phyloP scores from a whole-genome alignment of 768 basidiomycete genomes.

The Arthromyces matolae region DNA sequence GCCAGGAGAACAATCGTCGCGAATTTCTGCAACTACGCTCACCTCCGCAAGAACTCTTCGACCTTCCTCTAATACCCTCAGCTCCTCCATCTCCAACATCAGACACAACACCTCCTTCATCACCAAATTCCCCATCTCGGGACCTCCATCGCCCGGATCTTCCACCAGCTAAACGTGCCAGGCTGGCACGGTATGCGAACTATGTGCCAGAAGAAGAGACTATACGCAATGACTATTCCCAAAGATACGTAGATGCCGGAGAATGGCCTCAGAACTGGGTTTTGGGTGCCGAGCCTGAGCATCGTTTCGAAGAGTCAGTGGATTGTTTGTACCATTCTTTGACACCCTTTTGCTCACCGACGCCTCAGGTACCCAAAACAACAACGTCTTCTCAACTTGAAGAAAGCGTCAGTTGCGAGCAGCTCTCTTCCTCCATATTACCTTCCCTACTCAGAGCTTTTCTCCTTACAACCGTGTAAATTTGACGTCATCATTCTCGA shows the following conservation, averaged over 20 bases:
- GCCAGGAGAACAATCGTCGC: constrained; percentile 55
- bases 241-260: constrained; percentile 85
- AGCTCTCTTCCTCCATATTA: constrained; percentile 73
- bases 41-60: constrained; percentile 52
- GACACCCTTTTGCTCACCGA: too few species aligned
- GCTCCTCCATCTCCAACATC: constrained; percentile 51
- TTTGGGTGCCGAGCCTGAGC: constrained; percentile 81
- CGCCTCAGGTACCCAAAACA: constrained; percentile 97
- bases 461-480: constrained; percentile 57
- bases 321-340: background rate
- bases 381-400: constrained; percentile 76
- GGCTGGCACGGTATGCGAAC: constrained; percentile 67
- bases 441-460: constrained; percentile 57
- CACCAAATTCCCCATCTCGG: constrained; percentile 35
- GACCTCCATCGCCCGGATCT: constrained; percentile 36
- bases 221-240: constrained; percentile 92
- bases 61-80: constrained; percentile 55
- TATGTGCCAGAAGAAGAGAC: constrained; percentile 95
- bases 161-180: constrained; percentile 71
- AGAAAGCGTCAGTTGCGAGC: constrained; percentile 70
- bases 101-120: constrained; percentile 43
- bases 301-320: constrained; percentile 89
- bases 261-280: constrained; percentile 96
- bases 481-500: constrained; percentile 93
- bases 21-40: constrained; percentile 52